Base-by-base conservation (phyloP, 345 rosid species). In the Salix viminalis region DNA sequence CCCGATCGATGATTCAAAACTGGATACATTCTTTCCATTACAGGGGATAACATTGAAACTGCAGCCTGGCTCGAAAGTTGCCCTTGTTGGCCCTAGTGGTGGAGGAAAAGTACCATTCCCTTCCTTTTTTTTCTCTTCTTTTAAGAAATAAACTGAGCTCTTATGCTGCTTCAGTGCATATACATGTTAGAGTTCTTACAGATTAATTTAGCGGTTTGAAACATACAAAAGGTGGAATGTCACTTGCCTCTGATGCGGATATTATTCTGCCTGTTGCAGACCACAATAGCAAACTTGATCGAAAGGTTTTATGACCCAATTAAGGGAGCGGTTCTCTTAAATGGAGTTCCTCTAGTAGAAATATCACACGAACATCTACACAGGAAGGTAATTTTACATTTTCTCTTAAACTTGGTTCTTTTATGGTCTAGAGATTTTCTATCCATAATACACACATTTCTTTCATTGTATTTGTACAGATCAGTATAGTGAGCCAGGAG, bases 21-120 rank as follows among this genome's bases (percentile, higher is more conserved):
- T 8, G 4, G 1, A 56, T n/a, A n/a, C 14, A 8, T 9, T 56
- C 62, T 56, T n/a, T 56, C 28, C 44, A 77, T 75, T 77, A 71
- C 90, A 95, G 99, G 97, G 99, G 52, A 91, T 92, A 87, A 80
- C 94, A 41, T 83, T 92, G 81, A 92, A 92, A 84, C 83, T 95
- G 83, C 84, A 83, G 60, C 92, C 97, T 37, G 97, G 93, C 77
- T 88, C 97, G 48, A 95, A 93, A 87, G 88, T 90, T 74, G 99
- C 99, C 28, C 96, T 93, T 46, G 99, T 95, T 32, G 99, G 99
- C 76, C 99, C 96, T 64, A 95, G 97, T 75, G 99, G 99, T 74
- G 99, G 99, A 16, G 99, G 99, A 77, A 95, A 95, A 84, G 97
- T 95, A 88, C 83, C 34, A 75, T 74, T 75, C 5, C 44, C 44